Base-by-base conservation (phyloP, 2,329 filamentous ascomycete species). In the Ascochyta fabae region DNA sequence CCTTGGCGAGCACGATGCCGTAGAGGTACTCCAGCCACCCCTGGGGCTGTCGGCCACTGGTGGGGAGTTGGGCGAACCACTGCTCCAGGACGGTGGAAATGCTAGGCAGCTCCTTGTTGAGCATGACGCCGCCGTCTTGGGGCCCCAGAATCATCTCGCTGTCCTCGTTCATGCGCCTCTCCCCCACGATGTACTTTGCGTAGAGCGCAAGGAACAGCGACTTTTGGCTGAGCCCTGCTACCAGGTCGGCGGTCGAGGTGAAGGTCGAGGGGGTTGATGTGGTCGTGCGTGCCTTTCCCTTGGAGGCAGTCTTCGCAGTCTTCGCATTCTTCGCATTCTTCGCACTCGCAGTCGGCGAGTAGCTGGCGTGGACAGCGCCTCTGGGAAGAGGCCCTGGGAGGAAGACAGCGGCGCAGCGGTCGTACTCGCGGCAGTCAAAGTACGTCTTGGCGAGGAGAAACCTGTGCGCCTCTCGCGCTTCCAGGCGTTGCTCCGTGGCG, bases 11-110 rank as follows among this genome's bases (percentile, higher is more conserved):
- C 13, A 97, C 87, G 77, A 98, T 89, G 9, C 93, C 95, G 69
- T 98, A 98, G 75, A 94, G 78, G 68, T 92, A 94, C 71, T 98
- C 94, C 16, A 98, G 82, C 90, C 94, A 98, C n/a, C 94, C 94
- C 67, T 96, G 91, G 54, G 88, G 88, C 71, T 58, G 86, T 19
- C 63, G 88, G 77, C 34, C 86, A 84, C 50, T 87, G 82, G 51
- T 48, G 27, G 71, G 62, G 12, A 88, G 84, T 63, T 89, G 84
- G 19, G 83, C 81, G 67, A 98, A 94, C 88, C 92, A 96, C 22
- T 86, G 84, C 62, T 95, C 88, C 29, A 99, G 79, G 29, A 89
- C 88, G 6, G 88, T 85, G 19, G 89, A 88, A 34, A 98, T 85
- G 0, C 85, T 83, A 2, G 89, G 82, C 27, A 99, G 79, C 73